Conservation (phyloP, 306 rosid species). For the Corylus avellana region DNA sequence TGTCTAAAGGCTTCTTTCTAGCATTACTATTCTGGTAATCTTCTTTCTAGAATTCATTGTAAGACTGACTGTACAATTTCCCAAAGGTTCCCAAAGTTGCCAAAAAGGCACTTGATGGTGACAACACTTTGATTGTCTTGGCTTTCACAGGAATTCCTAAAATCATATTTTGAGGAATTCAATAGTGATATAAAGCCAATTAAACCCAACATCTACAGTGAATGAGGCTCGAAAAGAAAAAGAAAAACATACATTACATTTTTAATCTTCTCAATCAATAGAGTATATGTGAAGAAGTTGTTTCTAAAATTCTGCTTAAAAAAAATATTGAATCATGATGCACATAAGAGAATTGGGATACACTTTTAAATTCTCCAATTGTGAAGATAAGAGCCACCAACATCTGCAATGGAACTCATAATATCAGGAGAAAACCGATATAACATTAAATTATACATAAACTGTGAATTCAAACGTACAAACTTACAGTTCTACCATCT, state of each 20-base stretch:
- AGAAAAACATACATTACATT: neutral
- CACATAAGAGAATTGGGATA: conserved; percentile 1
- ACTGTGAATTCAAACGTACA: conserved; percentile 9
- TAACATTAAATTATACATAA: conserved; percentile 8
- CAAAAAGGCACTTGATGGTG: neutral
- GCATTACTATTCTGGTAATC: conserved; percentile 8
- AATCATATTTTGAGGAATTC: neutral
- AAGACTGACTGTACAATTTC: conserved; percentile 10
- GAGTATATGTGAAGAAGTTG: neutral
- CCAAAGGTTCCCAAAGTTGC: neutral
- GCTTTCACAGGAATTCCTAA: neutral
- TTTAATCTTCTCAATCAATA: conserved; percentile 9
- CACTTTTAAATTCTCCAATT: neutral
- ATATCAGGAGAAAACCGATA: conserved; percentile 6
- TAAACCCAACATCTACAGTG: neutral
- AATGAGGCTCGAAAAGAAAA: neutral
- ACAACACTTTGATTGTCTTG: neutral
- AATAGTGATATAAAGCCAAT: neutral
- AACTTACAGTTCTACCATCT: conserved; percentile 61
- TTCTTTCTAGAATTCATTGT: conserved; percentile 6
- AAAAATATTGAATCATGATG: conserved; percentile 3
- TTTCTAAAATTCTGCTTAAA: conserved; percentile 3
- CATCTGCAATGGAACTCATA: conserved; percentile 7
- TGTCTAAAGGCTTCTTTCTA: neutral
- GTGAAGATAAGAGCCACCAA: conserved; percentile 6